A percentile compares a stretch with the other conserved stretches of the same genome.
Evolutionary conservation across 1,284 basidiomycete species (phyloP).

Genomic region (Puccinia polysora): DNA sequence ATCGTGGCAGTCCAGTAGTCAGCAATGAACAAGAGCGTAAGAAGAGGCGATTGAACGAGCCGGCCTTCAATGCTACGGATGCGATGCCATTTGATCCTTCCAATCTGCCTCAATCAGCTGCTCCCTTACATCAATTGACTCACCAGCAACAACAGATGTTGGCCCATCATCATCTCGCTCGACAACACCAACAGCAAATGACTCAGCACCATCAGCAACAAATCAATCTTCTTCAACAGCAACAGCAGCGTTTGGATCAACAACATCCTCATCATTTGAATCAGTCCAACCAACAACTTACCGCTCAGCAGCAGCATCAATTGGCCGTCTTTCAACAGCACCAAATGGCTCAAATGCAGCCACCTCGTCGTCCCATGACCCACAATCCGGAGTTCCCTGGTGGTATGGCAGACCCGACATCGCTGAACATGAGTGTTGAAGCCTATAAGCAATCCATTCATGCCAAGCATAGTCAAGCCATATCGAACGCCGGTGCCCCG

Average conservation of each 20-base stretch:
- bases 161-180: background rate
- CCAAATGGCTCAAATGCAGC: conserved; percentile 21
- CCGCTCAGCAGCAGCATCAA: conserved; percentile 4
- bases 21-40: conserved; percentile 39
- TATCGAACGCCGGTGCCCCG: background rate
- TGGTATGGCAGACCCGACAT: background rate
- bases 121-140: background rate
- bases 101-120: background rate
- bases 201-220: conserved; percentile 18
- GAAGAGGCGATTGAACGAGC: conserved; percentile 35
- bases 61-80: background rate
- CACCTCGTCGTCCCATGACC: background rate
- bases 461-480: conserved; percentile 32
- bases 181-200: background rate
- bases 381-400: conserved; percentile 4
- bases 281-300: background rate
- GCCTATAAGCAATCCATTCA: conserved; percentile 41
- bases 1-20: conserved; percentile 28
- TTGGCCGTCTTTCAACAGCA: conserved; percentile 19
- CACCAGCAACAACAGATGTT: conserved; percentile 11
- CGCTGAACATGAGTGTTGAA: conserved; percentile 22
- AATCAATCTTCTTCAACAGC: background rate
- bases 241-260: background rate
- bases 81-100: background rate
- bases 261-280: background rate